Evolutionary conservation across 139 green algal genomes (phyloP), one percentile per base, ranked within the genome.

Genomic region (Trebouxia sp.): DNA sequence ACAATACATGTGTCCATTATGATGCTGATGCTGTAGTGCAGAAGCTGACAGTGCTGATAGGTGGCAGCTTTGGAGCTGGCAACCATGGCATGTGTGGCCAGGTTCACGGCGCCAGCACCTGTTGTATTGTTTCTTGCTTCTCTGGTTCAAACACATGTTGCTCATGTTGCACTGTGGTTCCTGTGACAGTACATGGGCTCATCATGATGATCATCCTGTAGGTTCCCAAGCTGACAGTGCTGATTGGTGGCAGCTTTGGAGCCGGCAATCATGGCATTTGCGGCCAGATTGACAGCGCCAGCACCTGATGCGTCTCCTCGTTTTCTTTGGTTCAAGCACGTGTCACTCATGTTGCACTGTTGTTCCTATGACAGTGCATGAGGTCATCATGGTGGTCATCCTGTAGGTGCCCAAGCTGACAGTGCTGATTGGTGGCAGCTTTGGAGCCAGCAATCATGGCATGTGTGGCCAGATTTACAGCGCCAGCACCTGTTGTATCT

Each of bases 21-120:
- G n/a, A 10, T 24, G 66, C 35, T 58, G 70, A 48, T 9, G 1
- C 69, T 67, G 47, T 87, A 94, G 94, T 98, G 47, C 95, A 94
- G 14, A 98, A 97, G 84, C 75, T 98, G 9, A 97, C 94, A 22
- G 80, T 98, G 28, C 84, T 98, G 11, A 83, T 97, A 9, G 95
- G 95, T 47, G 94, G 93, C 65, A 92, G 83, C 78, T 98, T 92
- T 78, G 95, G 94, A 6, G 95, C 95, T 24, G 95, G 95, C 53
- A 97, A 98, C 88, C 98, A 98, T 85, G 95, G 95, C 81, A 98
- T 98, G 95, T 97, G 93, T 83, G 95, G 95, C 4, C 92, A 94
- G 24, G 94, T 94, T 35, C 98, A 96, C 90, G 89, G 82, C 76
- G 95, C 95, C 0, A 80, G 89, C 84, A 98, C 98, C 85, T 83